phyloP scores from a whole-genome alignment of 2,329 filamentous ascomycete genomes.

The Fusarium sp. region DNA sequence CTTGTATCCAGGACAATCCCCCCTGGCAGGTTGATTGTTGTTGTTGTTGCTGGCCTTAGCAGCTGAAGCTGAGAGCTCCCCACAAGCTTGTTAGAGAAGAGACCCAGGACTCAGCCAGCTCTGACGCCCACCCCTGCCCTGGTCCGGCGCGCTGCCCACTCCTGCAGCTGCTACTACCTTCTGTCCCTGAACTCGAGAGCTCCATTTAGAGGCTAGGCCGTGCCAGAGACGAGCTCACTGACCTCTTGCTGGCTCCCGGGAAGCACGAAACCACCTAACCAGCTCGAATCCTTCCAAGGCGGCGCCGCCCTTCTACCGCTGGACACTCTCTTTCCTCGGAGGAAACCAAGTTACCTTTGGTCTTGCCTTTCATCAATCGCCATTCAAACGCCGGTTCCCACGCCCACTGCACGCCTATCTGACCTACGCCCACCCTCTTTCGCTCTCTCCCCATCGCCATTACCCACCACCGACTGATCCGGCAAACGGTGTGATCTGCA shows the following conservation, averaged over 20 bases:
- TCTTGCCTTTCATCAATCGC: neutral
- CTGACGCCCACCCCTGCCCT: conserved; percentile 11
- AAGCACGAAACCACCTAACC: conserved; percentile 25
- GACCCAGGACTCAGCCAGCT: conserved; percentile 17
- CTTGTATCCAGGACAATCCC: conserved; percentile 5
- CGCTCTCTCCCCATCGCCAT: conserved; percentile 4
- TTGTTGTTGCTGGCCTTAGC: conserved; percentile 11
- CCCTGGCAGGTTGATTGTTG: conserved; percentile 13
- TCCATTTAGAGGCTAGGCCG: conserved; percentile 37
- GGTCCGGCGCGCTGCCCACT: conserved; percentile 23
- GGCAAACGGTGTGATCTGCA: conserved; percentile 42
- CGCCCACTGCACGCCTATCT: neutral
- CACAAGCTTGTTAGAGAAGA: conserved; percentile 17
- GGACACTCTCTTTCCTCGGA: neutral
- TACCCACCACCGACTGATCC: conserved; percentile 32
- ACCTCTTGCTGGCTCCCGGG: conserved; percentile 31
- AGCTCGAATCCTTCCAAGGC: conserved; percentile 35
- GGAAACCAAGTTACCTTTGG: neutral
- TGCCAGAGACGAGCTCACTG: conserved; percentile 40
- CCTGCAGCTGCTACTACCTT: conserved; percentile 17
- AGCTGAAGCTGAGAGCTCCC: conserved; percentile 36
- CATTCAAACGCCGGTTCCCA: conserved; percentile 24
- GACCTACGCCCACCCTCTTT: conserved; percentile 6
- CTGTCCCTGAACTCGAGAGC: conserved; percentile 34
- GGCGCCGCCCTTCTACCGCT: neutral